phyloP scores from a whole-genome alignment of 768 basidiomycete genomes.

The Amanita muscaria region DNA sequence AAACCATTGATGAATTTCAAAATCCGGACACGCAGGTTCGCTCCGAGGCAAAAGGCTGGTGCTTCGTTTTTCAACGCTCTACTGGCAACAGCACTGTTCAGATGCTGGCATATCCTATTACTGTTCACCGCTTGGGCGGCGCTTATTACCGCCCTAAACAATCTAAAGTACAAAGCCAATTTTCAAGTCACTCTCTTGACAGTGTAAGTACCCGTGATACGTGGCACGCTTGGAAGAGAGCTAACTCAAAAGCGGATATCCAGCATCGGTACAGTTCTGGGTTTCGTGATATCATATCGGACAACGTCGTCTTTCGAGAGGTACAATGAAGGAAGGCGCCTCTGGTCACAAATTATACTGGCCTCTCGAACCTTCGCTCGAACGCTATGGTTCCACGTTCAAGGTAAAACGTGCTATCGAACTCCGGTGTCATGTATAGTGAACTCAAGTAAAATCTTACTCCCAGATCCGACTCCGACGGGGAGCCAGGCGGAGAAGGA shows the following conservation, averaged over 20 bases:
- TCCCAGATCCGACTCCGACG: constrained; percentile 17
- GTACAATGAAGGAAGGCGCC: constrained; percentile 64
- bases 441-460: background rate
- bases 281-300: constrained; percentile 66
- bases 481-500: constrained; percentile 15
- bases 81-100: constrained; percentile 35
- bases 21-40: constrained; percentile 21
- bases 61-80: constrained; percentile 33
- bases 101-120: constrained; percentile 61
- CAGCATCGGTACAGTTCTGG: constrained; percentile 55
- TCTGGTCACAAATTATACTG: constrained; percentile 64
- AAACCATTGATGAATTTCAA: background rate
- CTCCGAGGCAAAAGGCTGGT: constrained; percentile 28
- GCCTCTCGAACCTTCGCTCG: constrained; percentile 50
- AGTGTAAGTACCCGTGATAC: constrained; percentile 39
- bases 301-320: constrained; percentile 67
- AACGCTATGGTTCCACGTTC: constrained; percentile 61
- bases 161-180: constrained; percentile 31
- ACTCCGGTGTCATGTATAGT: background rate
- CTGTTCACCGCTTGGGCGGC: constrained; percentile 61
- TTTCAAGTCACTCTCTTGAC: constrained; percentile 54
- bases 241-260: constrained; percentile 7
- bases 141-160: constrained; percentile 43
- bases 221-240: background rate
- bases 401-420: too few relatives aligned